Evolutionary conservation across 2,329 filamentous ascomycete species (phyloP), one percentile per base, ranked within the genome.

Genomic region (Aspergillus sp.): DNA sequence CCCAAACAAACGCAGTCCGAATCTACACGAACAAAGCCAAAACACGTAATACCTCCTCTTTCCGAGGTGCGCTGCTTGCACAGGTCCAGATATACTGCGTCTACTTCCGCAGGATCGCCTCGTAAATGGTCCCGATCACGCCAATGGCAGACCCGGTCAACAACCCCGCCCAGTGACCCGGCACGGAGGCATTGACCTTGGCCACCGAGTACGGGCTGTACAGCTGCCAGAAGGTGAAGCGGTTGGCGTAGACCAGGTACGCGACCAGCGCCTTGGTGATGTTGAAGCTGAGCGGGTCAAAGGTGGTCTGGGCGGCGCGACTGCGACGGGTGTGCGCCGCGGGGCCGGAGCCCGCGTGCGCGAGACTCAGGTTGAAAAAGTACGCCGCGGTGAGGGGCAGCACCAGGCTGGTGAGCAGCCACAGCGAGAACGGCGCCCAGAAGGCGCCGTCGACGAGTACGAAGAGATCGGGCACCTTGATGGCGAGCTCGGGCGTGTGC

Each of bases 201-300:
- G 65, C 62, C 20, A 78, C 62, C 5, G 72, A 68, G 45, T 59
- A 61, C 20, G 59, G 53, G 57, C 65, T 70, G 58, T 67, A 76
- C 9, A 74, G 21, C 16, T 68, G 64, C 59, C 65, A 71, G 53
- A 75, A 71, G 21, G 61, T 67, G 57, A 74, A 73, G 17, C 67
- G 63, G 7, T 70, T 84, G 9, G 81, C 83, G 68, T 92, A 96
- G 16, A 96, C 86, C 31, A 93, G 81, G 71, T 88, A 96, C 6
- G 89, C 86, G 54, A 92, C 73, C 50, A 97, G 70, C 0, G 88
- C 92, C 78, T 96, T 96, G 63, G 84, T 84, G 52, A 97, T 86
- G 76, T 92, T 96, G 76, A 95, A 99, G 19, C 87, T 88, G 67
- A 97, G 76, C 3, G 92, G 92, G 69, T 99, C 94, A 58, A 93